Conservation (phyloP, 1,284 basidiomycete genomes). For the Apiotrichum domesticum region DNA sequence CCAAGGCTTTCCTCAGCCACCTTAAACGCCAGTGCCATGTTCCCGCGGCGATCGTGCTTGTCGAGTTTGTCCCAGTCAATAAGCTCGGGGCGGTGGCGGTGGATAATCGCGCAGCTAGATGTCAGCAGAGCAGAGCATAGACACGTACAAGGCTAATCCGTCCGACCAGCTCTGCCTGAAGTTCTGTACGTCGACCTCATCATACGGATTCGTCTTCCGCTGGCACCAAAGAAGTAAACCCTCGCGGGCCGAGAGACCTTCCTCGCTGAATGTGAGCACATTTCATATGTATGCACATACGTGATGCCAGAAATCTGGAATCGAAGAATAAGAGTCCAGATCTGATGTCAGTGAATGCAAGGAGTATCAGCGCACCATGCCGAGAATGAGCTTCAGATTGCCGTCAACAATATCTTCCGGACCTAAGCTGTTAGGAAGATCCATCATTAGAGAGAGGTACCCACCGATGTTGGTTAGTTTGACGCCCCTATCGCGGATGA, state of each 20-base stretch:
- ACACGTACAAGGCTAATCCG: slow-evolving; percentile 80
- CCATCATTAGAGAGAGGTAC: background rate
- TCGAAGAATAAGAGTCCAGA: slow-evolving; percentile 93
- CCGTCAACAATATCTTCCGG: slow-evolving; percentile 89
- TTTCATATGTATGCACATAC: slow-evolving; percentile 49
- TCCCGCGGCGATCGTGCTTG: slow-evolving; percentile 71
- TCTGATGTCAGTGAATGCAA: slow-evolving; percentile 44
- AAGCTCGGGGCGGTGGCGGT: slow-evolving; percentile 91
- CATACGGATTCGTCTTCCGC: slow-evolving; percentile 83
- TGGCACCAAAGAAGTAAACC: slow-evolving; percentile 96
- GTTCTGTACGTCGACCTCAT: slow-evolving; percentile 86
- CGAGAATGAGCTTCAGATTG: slow-evolving; percentile 92
- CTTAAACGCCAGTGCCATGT: slow-evolving; percentile 77
- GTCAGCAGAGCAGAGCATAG: slow-evolving; percentile 6
- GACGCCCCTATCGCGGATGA: slow-evolving; percentile 89
- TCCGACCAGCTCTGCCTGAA: slow-evolving; percentile 90
- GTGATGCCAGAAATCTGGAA: slow-evolving; percentile 98
- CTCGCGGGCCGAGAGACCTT: slow-evolving; percentile 94
- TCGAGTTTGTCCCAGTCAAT: slow-evolving; percentile 75
- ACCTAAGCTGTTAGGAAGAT: slow-evolving; percentile 9
- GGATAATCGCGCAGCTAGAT: slow-evolving; percentile 85
- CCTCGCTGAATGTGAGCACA: slow-evolving; percentile 60
- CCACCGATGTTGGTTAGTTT: slow-evolving; percentile 96
- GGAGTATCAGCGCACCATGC: slow-evolving; percentile 55
- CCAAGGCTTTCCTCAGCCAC: slow-evolving; percentile 78